Base-by-base conservation (phyloP, 2,329 filamentous ascomycete species). In the Tolypocladium amazonense region DNA sequence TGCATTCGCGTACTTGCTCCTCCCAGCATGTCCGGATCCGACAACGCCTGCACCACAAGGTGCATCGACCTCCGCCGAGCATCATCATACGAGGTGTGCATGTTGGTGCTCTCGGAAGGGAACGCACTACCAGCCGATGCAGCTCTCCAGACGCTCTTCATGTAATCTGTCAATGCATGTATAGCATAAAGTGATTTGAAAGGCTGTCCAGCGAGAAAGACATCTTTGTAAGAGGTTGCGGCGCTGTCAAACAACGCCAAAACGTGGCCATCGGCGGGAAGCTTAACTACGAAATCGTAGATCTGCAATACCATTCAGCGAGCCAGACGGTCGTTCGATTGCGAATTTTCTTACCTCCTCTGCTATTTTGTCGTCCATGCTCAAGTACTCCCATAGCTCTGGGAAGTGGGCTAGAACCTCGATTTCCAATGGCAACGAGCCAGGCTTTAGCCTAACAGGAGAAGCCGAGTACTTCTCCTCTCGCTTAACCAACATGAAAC, bases 341-440 rank as follows among this genome's bases (percentile, higher is more conserved):
- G 50, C 6, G 11, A 55, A n/a, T 12, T 20, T 12, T 52, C 73
- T 65, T 77, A 88, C 86, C 77, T 89, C 86, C 68, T 82, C 78
- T 8, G 89, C 86, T 50, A 91, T 76, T 56, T 76, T 79, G 61
- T 92, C 86, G 53, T 89, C 83, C 75, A 92, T 82, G 63, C 86
- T 85, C 58, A 97, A 79, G 67, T 93, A 88, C 52, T 85, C 82
- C 80, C 94, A 96, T 30, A 99, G 75, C 62, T 93, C 86, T 58
- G 90, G 82, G 67, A 96, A 96, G 71, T 95, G 89, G 60, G 86
- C 81, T 65, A 94, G 77, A 27, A 97, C 86, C 66, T 93, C 89
- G 15, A 84, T 80, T 69, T 97, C 91, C 3, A 97, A 81, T 41
- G 76, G 81, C 63, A 77, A 86, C 55, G 77, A 82, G 56, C 76